phyloP scores from a whole-genome alignment of 116 monocot species.

The Phalaenopsis hybrid region DNA sequence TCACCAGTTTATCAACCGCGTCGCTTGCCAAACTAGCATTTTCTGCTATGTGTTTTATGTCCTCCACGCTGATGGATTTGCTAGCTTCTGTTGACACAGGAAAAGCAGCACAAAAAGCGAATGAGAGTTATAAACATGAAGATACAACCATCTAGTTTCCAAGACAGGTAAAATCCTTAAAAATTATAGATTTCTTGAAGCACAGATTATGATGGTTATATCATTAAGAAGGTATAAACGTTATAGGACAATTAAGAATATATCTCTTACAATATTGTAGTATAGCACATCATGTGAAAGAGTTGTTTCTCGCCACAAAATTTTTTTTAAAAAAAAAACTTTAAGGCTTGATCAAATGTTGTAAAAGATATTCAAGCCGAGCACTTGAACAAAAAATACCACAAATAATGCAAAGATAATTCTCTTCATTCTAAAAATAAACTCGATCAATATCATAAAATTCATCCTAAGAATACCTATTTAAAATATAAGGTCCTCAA shows the following conservation, averaged over 20 bases:
- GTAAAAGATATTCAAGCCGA: neutral
- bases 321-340: too few relatives aligned
- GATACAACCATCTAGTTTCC: neutral
- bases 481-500: neutral
- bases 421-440: neutral
- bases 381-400: neutral
- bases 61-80: conserved; percentile 22
- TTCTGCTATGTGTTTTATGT: conserved; percentile 45
- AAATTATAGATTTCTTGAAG: neutral
- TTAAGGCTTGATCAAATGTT: too few relatives aligned
- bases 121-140: neutral
- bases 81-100: conserved; percentile 29
- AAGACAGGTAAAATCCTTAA: neutral
- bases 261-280: too few relatives aligned
- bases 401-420: neutral
- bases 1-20: conserved; percentile 34
- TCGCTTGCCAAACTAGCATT: conserved; percentile 14
- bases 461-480: neutral
- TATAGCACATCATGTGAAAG: too few relatives aligned
- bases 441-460: neutral
- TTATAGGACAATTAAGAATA: too few relatives aligned
- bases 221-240: too few relatives aligned
- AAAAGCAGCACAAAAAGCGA: neutral
- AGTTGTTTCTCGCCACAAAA: too few relatives aligned
- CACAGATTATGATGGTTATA: neutral